A percentile compares a stretch with the other conserved stretches of the same genome.
These are phyloP conservation scores for Chlamydomonas schloesseri DNA, from an alignment of 139 green algal species.

Conservation along the genomic window DNA sequence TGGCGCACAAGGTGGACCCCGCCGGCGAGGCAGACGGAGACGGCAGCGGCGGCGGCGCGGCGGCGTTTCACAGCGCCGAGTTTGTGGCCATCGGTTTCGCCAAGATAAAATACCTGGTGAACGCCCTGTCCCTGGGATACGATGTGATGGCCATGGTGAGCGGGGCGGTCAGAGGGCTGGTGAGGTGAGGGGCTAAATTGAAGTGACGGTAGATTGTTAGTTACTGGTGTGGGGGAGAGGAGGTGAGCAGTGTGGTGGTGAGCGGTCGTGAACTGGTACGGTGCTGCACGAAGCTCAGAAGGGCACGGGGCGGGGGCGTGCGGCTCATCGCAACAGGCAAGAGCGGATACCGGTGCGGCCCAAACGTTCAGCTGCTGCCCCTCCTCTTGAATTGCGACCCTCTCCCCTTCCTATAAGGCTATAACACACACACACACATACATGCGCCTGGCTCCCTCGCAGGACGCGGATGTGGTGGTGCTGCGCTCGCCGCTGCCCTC, in stretches of 20 bases:
- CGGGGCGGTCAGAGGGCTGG: too few relatives aligned
- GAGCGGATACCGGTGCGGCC: too few relatives aligned
- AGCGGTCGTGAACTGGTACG: too few relatives aligned
- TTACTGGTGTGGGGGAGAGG: too few relatives aligned
- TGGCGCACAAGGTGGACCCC: neutral
- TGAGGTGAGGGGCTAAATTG: neutral
- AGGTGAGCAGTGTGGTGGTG: too few relatives aligned
- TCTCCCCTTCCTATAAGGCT: too few relatives aligned
- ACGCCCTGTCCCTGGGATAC: constrained; percentile 13
- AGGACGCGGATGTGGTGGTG: constrained; percentile 32
- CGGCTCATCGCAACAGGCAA: too few relatives aligned
- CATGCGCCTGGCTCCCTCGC: neutral
- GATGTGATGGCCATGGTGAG: constrained; percentile 13
- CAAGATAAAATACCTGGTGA: constrained; percentile 22
- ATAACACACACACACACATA: too few relatives aligned
- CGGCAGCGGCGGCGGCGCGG: neutral
- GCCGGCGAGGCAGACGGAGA: neutral
- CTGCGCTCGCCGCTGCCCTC: constrained; percentile 9
- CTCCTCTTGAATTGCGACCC: too few relatives aligned
- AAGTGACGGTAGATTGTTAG: neutral
- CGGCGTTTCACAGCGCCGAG: constrained; percentile 7
- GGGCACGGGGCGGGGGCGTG: too few relatives aligned
- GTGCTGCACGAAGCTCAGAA: too few relatives aligned
- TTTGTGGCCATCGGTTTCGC: constrained; percentile 4
- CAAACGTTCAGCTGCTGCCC: too few relatives aligned